Base-by-base conservation (phyloP, 2,329 filamentous ascomycete species). In the Cadophora sp. region DNA sequence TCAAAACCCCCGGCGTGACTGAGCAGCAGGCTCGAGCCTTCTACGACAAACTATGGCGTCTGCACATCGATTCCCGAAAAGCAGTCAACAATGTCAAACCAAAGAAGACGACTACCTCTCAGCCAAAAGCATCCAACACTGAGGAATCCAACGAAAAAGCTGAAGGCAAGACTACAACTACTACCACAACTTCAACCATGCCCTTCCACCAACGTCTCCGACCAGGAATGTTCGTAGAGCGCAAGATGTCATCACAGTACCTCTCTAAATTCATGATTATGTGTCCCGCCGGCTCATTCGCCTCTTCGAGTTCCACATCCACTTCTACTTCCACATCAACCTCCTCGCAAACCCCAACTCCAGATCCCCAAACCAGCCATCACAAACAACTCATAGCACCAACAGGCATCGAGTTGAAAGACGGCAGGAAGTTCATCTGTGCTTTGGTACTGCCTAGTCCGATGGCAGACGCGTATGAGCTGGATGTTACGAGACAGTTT, bases 11-110 rank as follows among this genome's bases (percentile, higher is more conserved):
- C 0, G 76, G 73, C 0, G 77, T 81, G 3, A 77, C 72, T 0
- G 43, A 65, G 0, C 77, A 83, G 56, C 80, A 83, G 60, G 81
- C 82, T 13, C 75, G 73, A 3, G 79, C 80, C 4, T 81, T 83
- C 60, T 77, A 79, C 16, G 67, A 74, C 24, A 83, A 83, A 66
- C 72, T 83, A 0, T 83, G 81, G 81, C 73, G 75, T 20, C 65
- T 81, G 47, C 81, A 83, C 55, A 72, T 82, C 11, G 81, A 83
- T 65, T 80, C 80, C 0, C 75, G 76, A 30, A 2, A 43, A 39
- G n/a, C 8, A 8, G 7, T 69, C 7, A 71, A 68, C 4, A 62
- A 65, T 69, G 1, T 68, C 73, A 33, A 77, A 76, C n/a, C 68
- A 79, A 56, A 76, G 16, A 27, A 8, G 24, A 47, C 27, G 27